phyloP scores from a whole-genome alignment of 148 eudicot genomes.

The Polygonum maritimum region DNA sequence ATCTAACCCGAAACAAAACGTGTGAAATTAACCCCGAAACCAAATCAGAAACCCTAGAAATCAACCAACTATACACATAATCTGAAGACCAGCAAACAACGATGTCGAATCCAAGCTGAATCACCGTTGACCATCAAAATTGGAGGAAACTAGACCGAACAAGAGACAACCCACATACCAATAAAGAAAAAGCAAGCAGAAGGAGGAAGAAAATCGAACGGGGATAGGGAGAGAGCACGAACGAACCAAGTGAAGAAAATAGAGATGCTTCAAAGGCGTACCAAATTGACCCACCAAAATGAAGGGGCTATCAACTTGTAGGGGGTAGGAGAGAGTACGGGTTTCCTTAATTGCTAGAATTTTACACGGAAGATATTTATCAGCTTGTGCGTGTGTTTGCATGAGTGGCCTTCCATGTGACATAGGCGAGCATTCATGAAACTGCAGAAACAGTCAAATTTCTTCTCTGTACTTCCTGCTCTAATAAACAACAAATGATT shows the following conservation, averaged over 20 bases:
- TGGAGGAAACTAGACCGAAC: background rate
- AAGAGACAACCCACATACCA: background rate
- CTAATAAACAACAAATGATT: no score
- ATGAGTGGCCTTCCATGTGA: background rate
- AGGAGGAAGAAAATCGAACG: background rate
- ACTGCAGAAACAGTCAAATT: no score
- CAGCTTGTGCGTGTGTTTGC: background rate
- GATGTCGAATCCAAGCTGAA: background rate
- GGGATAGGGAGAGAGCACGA: background rate
- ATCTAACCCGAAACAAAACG: background rate
- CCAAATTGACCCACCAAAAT: background rate
- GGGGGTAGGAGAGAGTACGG: background rate
- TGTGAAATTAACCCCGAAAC: background rate
- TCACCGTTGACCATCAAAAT: background rate
- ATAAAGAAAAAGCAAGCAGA: background rate
- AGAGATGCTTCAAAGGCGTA: background rate
- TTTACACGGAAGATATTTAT: background rate
- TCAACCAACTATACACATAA: background rate
- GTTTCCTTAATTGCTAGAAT: background rate
- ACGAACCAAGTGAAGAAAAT: background rate
- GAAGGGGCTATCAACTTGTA: background rate
- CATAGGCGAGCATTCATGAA: background rate
- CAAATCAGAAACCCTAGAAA: conserved; percentile 3
- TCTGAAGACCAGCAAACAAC: background rate
- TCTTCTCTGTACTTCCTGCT: no score